A percentile compares a stretch with the other conserved stretches of the same genome.
Conservation (phyloP, 1,284 basidiomycete genomes). For the Cryptococcus deneoformans region DNA sequence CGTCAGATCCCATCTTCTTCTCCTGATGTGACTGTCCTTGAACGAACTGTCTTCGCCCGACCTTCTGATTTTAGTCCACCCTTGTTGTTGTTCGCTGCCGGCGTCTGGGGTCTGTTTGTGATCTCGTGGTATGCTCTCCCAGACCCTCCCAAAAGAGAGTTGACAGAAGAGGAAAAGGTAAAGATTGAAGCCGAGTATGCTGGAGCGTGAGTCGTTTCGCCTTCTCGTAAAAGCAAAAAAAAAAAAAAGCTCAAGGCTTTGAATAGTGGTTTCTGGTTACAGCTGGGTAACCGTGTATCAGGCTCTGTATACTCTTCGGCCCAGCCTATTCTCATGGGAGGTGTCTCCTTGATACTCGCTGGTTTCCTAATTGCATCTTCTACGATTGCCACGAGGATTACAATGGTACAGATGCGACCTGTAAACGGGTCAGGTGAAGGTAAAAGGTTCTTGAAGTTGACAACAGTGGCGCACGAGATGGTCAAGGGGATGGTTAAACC, state of each 20-base stretch:
- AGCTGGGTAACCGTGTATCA: not conserved
- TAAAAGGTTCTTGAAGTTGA: not conserved
- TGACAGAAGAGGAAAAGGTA: slow-evolving; percentile 8
- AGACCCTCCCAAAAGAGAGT: slow-evolving; percentile 4
- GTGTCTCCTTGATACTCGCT: not conserved
- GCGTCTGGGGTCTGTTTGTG: slow-evolving; percentile 10
- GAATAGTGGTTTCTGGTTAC: not conserved
- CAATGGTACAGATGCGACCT: not conserved
- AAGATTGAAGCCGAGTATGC: not conserved
- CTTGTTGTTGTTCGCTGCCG: slow-evolving; percentile 5
- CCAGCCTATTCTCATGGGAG: not conserved
- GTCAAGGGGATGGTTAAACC: not conserved
- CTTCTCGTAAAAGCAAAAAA: too few relatives aligned
- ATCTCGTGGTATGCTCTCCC: slow-evolving; percentile 4
- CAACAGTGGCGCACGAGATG: not conserved
- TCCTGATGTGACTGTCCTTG: slow-evolving; percentile 1
- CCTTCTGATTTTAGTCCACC: slow-evolving; percentile 9
- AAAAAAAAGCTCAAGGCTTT: too few relatives aligned
- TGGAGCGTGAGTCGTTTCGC: not conserved
- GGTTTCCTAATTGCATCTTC: not conserved
- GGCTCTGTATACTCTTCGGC: not conserved
- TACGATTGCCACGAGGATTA: not conserved
- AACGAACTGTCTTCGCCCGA: slow-evolving; percentile 12
- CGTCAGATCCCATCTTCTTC: slow-evolving; percentile 4
- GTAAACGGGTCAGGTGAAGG: not conserved